A percentile compares a stretch with the other conserved stretches of the same genome.
Conservation (phyloP, 2,329 filamentous ascomycete species). For the Chaetomium strumarium region DNA sequence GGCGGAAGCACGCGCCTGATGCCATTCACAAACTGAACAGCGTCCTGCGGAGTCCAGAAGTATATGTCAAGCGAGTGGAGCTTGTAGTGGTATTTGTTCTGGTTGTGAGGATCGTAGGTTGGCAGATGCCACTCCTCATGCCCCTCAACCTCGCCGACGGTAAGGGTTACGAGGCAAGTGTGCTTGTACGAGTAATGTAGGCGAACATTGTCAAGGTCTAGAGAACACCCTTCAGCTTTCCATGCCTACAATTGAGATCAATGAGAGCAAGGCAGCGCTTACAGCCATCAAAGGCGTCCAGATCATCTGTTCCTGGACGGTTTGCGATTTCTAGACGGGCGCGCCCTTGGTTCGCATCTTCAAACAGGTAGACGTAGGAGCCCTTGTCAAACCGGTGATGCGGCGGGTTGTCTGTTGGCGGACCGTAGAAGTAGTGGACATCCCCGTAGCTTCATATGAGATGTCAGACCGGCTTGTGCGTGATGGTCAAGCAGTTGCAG, state of each 20-base stretch:
- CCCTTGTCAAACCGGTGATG: constrained; percentile 77
- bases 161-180: constrained; percentile 62
- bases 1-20: constrained; percentile 59
- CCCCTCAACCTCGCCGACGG: constrained; percentile 49
- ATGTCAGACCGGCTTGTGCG: constrained; percentile 20
- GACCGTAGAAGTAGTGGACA: constrained; percentile 71
- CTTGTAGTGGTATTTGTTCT: constrained; percentile 74
- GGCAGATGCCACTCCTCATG: constrained; percentile 69
- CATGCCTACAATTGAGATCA: background rate
- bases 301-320: constrained; percentile 64
- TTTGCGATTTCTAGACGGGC: constrained; percentile 74
- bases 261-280: constrained; percentile 32
- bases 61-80: constrained; percentile 72
- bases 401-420: constrained; percentile 59
- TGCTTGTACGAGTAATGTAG: constrained; percentile 70
- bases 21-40: constrained; percentile 62
- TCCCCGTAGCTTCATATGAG: constrained; percentile 59
- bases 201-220: constrained; percentile 60
- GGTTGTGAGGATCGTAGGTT: constrained; percentile 63
- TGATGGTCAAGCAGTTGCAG: background rate
- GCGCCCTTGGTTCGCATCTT: constrained; percentile 60
- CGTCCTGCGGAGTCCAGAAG: constrained; percentile 71
- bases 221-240: constrained; percentile 19
- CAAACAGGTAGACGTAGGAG: constrained; percentile 75
- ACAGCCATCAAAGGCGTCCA: constrained; percentile 76